Base-by-base conservation (phyloP, 2,329 filamentous ascomycete species). In the Botrytis medusae region DNA sequence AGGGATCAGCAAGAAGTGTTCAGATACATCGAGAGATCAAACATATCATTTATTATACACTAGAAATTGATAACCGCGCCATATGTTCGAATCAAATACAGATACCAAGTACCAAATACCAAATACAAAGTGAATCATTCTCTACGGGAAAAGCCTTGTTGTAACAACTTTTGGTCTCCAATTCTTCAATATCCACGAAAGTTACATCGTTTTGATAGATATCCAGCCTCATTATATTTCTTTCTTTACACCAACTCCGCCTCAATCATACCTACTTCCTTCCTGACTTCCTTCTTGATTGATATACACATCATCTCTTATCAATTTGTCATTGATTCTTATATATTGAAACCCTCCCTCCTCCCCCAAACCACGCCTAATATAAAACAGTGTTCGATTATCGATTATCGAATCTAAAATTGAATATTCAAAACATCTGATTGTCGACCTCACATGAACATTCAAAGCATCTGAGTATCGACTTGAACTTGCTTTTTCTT, bases 191-290 rank as follows among this genome's bases (percentile, higher is more conserved):
- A 59, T 34, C 22, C 42, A 42, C 60, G 37, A 18, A 18, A 63
- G 34, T 63, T n/a, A 44, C 40, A 22, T 29, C 12, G n/a, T 10
- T n/a, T 44, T 63, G 40, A 63, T 44, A 63, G 40, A 63, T 32
- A 32, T 46, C 40, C n/a, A 63, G 61, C 61, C 61, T 63, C 40
- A 63, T 44, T 64, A 22, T 8, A 40, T 64, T 64, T 64, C n/a
- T 44, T 22, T 29, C 40, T 46, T 46, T 46, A 64, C 40, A 32
- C 18, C 40, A 40, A 64, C 61, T 2, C 22, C 61, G 32, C 40
- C n/a, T 32, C 61, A 46, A 44, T 14, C 40, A 14, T 29, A 20
- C 25, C 40, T 29, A 9, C 46, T 4, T 48, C 46, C 44, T 46
- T 18, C 37, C 25, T 22, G 4, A n/a, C 32, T 18, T 34, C 9